Percentiles rank a stretch among this genome's conserved stretches.
Conservation (phyloP, 1,284 basidiomycete genomes). For the Malassezia yamatoensis region DNA sequence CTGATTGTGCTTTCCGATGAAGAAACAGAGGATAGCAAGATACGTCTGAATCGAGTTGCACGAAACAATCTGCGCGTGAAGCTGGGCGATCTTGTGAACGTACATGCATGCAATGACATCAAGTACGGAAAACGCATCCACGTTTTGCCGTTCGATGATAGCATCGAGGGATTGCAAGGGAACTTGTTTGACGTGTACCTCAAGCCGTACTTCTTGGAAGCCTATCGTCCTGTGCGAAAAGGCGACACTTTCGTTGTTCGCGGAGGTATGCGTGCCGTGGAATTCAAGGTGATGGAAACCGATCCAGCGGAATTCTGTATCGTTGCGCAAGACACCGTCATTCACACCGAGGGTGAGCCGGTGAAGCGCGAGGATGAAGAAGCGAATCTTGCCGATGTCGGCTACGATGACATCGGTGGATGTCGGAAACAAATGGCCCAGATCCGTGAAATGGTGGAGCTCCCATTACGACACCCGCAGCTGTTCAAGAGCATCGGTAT, state of each 20-base stretch:
- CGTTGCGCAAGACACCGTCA: slow-evolving; percentile 90
- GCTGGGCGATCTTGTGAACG: slow-evolving; percentile 87
- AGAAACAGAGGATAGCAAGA: slow-evolving; percentile 91
- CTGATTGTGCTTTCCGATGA: slow-evolving; percentile 90
- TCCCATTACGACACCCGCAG: slow-evolving; percentile 94
- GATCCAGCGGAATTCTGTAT: slow-evolving; percentile 94
- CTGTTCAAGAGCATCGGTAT: slow-evolving; percentile 99
- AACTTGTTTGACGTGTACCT: slow-evolving; percentile 99
- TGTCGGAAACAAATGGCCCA: slow-evolving; percentile 99
- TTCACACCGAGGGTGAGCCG: slow-evolving; percentile 95
- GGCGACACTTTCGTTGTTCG: slow-evolving; percentile 98
- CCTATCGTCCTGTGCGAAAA: slow-evolving; percentile 85
- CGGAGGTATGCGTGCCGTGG: slow-evolving; percentile 64
- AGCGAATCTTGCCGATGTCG: slow-evolving; percentile 87
- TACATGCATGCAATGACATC: slow-evolving; percentile 93
- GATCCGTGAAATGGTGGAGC: slow-evolving; percentile 95
- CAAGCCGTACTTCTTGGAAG: slow-evolving; percentile 98
- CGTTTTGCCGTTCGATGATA: slow-evolving; percentile 94
- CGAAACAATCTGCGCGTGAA: slow-evolving; percentile 97
- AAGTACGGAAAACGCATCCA: slow-evolving; percentile 99
- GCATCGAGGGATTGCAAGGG: slow-evolving; percentile 87
- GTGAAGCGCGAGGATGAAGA: slow-evolving; percentile 99
- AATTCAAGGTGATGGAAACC: slow-evolving; percentile 90
- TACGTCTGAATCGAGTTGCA: slow-evolving; percentile 95
- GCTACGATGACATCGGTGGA: slow-evolving; percentile 98